phyloP scores from a whole-genome alignment of 1,284 basidiomycete genomes.

The Cutaneotrichosporon sp. region DNA sequence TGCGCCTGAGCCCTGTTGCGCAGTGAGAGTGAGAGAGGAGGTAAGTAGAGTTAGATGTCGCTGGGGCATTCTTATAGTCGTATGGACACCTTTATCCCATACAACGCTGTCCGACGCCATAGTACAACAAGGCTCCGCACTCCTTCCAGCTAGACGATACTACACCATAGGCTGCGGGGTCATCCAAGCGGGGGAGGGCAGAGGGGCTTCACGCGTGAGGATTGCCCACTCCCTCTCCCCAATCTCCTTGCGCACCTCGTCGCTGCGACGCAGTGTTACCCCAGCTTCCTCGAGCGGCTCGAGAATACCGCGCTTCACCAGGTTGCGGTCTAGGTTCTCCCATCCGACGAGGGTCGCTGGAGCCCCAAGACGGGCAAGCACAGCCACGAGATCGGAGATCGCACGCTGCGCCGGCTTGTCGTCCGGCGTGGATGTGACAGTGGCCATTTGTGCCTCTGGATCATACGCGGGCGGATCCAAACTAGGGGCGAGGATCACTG shows the following conservation, averaged over 20 bases:
- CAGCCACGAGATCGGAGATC: background rate
- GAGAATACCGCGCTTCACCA: background rate
- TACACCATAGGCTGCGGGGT: too few relatives aligned
- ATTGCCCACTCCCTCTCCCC: background rate
- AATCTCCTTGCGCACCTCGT: background rate
- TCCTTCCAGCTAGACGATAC: too few relatives aligned
- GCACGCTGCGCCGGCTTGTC: background rate
- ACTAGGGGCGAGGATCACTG: background rate
- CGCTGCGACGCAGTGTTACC: background rate
- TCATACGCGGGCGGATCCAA: too few relatives aligned
- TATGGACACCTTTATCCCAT: too few relatives aligned
- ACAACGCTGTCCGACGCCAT: too few relatives aligned
- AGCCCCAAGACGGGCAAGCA: background rate
- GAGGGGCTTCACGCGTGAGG: background rate
- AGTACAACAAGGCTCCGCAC: too few relatives aligned
- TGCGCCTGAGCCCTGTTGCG: too few relatives aligned
- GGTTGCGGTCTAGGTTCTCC: background rate
- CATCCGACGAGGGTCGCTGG: background rate
- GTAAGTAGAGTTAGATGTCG: too few relatives aligned
- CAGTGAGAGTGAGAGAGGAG: too few relatives aligned
- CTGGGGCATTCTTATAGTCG: too few relatives aligned
- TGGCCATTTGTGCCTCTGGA: too few relatives aligned
- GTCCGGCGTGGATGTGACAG: too few relatives aligned
- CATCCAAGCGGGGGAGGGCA: background rate
- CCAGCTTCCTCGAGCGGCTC: background rate